Evolutionary conservation across 306 rosid genomes (phyloP).

Genomic region (Pterocarpus santalinus): DNA sequence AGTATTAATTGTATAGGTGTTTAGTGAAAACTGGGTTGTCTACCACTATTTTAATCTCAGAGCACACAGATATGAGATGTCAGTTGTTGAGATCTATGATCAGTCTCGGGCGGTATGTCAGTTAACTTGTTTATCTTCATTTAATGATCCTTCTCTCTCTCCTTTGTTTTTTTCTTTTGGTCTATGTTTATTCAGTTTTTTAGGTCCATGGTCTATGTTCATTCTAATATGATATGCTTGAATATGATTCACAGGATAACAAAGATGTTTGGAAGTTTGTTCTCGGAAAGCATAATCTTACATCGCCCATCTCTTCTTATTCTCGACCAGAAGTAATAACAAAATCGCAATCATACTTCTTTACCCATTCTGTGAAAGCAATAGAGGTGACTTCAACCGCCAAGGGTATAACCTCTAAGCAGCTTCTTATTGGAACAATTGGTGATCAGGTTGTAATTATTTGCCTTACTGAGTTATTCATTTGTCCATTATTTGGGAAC

Average conservation of each 20-base stretch:
- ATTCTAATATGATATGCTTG: slow-evolving; percentile 37
- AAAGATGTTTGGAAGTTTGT: slow-evolving; percentile 93
- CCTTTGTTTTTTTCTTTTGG: slow-evolving; percentile 4
- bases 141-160: background rate
- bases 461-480: slow-evolving; percentile 28
- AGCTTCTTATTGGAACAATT: slow-evolving; percentile 91
- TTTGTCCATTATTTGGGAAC: slow-evolving; percentile 30
- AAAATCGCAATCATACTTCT: slow-evolving; percentile 88
- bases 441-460: slow-evolving; percentile 84
- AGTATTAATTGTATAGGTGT: slow-evolving; percentile 68
- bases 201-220: slow-evolving; percentile 31
- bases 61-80: slow-evolving; percentile 98
- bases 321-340: slow-evolving; percentile 85
- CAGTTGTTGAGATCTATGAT: slow-evolving; percentile 95
- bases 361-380: slow-evolving; percentile 90
- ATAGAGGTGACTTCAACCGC: slow-evolving; percentile 90
- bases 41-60: slow-evolving; percentile 98
- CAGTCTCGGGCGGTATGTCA: slow-evolving; percentile 93
- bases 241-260: slow-evolving; percentile 71
- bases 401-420: slow-evolving; percentile 98
- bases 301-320: slow-evolving; percentile 85
- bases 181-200: background rate
- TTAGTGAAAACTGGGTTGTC: slow-evolving; percentile 99
- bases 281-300: slow-evolving; percentile 97
- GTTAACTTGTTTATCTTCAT: slow-evolving; percentile 45